phyloP scores from a whole-genome alignment of 2,329 filamentous ascomycete species.

The Eurotiales sp. region DNA sequence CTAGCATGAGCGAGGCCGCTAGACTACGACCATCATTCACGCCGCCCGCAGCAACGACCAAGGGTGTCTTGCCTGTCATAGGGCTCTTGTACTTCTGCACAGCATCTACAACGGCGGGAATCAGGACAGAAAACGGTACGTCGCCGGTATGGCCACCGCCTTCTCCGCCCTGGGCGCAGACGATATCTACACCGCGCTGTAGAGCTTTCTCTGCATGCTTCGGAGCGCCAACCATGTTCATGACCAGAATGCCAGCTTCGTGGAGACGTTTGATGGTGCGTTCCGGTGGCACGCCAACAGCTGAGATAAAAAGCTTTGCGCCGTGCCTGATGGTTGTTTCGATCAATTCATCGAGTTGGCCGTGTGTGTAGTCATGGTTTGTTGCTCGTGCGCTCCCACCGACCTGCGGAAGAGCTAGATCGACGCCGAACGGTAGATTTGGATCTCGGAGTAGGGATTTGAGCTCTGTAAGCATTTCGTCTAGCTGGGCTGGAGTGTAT shows the following conservation, averaged over 20 bases:
- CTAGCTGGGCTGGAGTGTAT: constrained; percentile 69
- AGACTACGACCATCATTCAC: constrained; percentile 78
- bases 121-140: constrained; percentile 77
- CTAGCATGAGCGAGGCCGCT: constrained; percentile 80
- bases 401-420: constrained; percentile 85
- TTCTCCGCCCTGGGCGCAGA: constrained; percentile 90
- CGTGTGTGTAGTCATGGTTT: constrained; percentile 93
- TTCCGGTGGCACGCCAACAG: constrained; percentile 79
- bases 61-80: constrained; percentile 64
- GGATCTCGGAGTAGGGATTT: constrained; percentile 67
- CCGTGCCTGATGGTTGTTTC: constrained; percentile 80
- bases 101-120: constrained; percentile 83
- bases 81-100: constrained; percentile 68
- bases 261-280: constrained; percentile 73
- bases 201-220: constrained; percentile 88
- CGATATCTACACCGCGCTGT: constrained; percentile 79
- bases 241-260: constrained; percentile 73
- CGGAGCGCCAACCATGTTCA: constrained; percentile 97
- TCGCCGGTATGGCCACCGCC: constrained; percentile 91
- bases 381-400: constrained; percentile 80
- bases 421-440: constrained; percentile 79
- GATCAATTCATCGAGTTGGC: constrained; percentile 81
- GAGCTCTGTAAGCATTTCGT: constrained; percentile 78
- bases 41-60: constrained; percentile 87
- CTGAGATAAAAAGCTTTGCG: constrained; percentile 80